Evolutionary conservation across 768 basidiomycete genomes (phyloP), one percentile per base, ranked within the genome.

Genomic region (Lepiota venenata): DNA sequence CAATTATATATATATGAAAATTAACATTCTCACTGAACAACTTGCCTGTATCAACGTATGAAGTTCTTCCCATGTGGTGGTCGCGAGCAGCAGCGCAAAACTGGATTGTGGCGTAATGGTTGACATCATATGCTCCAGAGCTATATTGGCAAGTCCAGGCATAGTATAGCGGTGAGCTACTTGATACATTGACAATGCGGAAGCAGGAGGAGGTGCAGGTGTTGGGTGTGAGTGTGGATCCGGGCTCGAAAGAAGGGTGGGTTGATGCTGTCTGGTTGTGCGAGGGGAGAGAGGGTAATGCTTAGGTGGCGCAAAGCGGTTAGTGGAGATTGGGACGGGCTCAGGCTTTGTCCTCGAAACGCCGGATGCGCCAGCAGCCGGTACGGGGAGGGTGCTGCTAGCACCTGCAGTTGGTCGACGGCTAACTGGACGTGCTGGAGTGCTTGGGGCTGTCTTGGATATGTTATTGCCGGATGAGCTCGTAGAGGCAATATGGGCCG

Each of bases 201-300:
- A 87, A 11, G 87, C 87, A 14, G 88, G 82, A 3, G 73, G 67
- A 6, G 85, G 86, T 3, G 78, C 59, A 5, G 80, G 71, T 0
- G 83, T 81, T 9, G 88, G 89, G 61, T 91, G 89, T 0, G 78
- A 69, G 65, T 92, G 87, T 2, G 89, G 88, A 61, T 91, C 89
- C 10, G 75, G 69, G 2, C 66, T 70, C 10, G 76, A 69, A 15
- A 63, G 55, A 11, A 69, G 49, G 1, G 64, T 52, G 12, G 69
- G 63, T 45, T 69, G 60, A 42, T 69, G 70, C 18, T 71, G 69
- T 48, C 80, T 72, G 50, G 69, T 70, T 16, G 72, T 59, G 37
- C 75, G 77, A 27, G 81, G 75, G 21, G 79, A 81, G 15, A 76
- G 63, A 1, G 80, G 74, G 61, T 80, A 80, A 54, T 76, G 78